Evolutionary conservation across 2,329 filamentous ascomycete genomes (phyloP), one percentile per base, ranked within the genome.

Genomic region (Nemania diffusa): DNA sequence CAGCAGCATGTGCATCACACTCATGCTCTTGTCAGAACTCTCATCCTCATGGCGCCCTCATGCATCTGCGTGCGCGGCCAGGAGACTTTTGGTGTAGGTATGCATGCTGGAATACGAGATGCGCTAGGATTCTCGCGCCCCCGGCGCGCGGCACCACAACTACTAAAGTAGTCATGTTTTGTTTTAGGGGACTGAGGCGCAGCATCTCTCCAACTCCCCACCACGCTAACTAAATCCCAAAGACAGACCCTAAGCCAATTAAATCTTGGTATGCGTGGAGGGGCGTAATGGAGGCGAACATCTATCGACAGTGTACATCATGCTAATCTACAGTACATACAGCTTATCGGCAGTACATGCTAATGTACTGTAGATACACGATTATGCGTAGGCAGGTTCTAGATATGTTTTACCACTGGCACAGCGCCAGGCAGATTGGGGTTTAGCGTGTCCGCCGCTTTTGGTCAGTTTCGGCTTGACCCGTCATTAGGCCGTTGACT

Each of bases 21-120:
- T 40, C 34, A 40, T 40, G 34, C 3, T 40, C 34, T 40, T 40
- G 34, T 40, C 34, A 40, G 34, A 40, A 40, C 34, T 40, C 34
- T 40, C 6, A 15, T 40, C 34, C 6, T 40, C 34, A 40, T 40
- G 32, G 5, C 32, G 32, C 32, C 11, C 5, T 34, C 32, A 11
- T 34, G 11, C 34, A 13, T 13, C 34, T 40, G 34, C 34, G 34
- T 40, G 34, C 34, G 34, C 15, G 34, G 34, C 34, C 34, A 7
- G 34, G 5, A 15, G 32, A 34, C 32, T 34, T 40, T 40, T 40
- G 34, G 34, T 40, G 34, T 40, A 40, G 34, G 34, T 40, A 15
- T 50, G 48, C 48, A 29, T 29, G 48, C 9, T 13, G 22, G 48
- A 51, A 51, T 51, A 51, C 48, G 48, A 51, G 48, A 20, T 22